Percentiles rank a stretch among this genome's conserved stretches.
These are phyloP conservation scores for Xylariaceae sp. DNA, from an alignment of 2,329 filamentous ascomycete genomes.

Conservation along the genomic window DNA sequence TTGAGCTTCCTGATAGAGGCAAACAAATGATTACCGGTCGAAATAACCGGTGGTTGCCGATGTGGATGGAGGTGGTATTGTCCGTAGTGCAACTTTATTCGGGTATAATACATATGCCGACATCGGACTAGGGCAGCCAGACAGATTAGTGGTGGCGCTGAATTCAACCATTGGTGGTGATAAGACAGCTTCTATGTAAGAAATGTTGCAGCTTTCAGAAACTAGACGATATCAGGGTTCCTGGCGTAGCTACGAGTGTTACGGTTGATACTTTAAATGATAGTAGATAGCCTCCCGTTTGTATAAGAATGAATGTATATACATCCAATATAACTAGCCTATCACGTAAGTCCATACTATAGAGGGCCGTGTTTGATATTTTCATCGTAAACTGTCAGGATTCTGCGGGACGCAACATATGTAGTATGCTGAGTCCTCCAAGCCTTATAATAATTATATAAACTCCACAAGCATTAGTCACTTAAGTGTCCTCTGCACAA, in stretches of 20 bases:
- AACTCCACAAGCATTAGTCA: too few species aligned
- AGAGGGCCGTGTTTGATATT: not conserved
- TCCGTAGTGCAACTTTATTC: not conserved
- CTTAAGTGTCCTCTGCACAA: too few species aligned
- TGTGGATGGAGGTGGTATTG: conserved; percentile 6
- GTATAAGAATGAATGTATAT: not conserved
- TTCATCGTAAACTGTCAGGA: not conserved
- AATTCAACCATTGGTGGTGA: not conserved
- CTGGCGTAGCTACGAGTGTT: too few species aligned
- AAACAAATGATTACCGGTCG: not conserved
- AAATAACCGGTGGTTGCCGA: conserved; percentile 9
- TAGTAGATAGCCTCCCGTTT: not conserved
- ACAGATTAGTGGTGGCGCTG: not conserved
- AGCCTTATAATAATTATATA: too few species aligned
- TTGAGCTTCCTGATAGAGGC: conserved; percentile 5
- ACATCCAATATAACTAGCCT: not conserved
- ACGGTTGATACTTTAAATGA: too few species aligned
- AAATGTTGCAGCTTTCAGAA: not conserved
- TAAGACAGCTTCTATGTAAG: not conserved
- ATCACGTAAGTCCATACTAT: not conserved
- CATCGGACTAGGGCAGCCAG: conserved; percentile 8
- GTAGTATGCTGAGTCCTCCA: too few species aligned
- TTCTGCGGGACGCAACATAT: too few species aligned
- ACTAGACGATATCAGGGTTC: too few species aligned
- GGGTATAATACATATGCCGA: conserved; percentile 4